These are phyloP conservation scores for Bombardia bombarda DNA, from an alignment of 495 filamentous ascomycete species.

Conservation along the genomic window DNA sequence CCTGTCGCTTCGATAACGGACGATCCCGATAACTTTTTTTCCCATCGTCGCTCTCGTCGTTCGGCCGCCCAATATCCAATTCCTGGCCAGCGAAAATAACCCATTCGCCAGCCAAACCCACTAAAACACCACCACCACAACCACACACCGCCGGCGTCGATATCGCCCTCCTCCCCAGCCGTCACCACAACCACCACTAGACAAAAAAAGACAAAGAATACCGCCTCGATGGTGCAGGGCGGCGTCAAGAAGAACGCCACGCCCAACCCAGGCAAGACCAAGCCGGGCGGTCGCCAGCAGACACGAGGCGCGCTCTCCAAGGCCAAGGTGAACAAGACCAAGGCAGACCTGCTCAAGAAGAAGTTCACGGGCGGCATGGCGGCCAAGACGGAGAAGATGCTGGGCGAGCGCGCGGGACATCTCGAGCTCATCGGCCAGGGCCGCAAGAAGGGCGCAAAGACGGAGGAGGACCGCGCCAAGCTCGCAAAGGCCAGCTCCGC, in stretches of 20 bases:
- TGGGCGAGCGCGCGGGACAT: slow-evolving; percentile 40
- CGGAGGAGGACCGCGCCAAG: slow-evolving; percentile 10
- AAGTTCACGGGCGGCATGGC: slow-evolving; percentile 36
- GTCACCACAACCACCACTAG: not conserved
- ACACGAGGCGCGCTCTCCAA: slow-evolving; percentile 8
- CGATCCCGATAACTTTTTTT: too few species aligned
- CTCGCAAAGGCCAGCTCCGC: slow-evolving; percentile 33
- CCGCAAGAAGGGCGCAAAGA: slow-evolving; percentile 24
- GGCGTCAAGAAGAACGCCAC: slow-evolving; percentile 28
- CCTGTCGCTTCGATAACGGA: too few species aligned
- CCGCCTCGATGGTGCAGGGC: slow-evolving; percentile 38
- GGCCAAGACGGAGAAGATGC: slow-evolving; percentile 35
- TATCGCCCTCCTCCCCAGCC: too few species aligned
- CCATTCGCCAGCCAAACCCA: too few species aligned
- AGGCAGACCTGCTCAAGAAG: slow-evolving; percentile 33
- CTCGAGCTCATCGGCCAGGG: slow-evolving; percentile 43
- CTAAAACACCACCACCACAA: too few species aligned
- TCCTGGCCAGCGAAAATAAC: too few species aligned
- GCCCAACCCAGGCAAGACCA: slow-evolving; percentile 19
- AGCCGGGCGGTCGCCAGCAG: slow-evolving; percentile 1
- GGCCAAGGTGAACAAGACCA: slow-evolving; percentile 31
- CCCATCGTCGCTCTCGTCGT: too few species aligned
- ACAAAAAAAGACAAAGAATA: not conserved
- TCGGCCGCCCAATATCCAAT: too few species aligned
- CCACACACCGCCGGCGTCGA: too few species aligned